Evolutionary conservation across 257 asterid genomes (phyloP).

Genomic region (Scutellaria minor): DNA sequence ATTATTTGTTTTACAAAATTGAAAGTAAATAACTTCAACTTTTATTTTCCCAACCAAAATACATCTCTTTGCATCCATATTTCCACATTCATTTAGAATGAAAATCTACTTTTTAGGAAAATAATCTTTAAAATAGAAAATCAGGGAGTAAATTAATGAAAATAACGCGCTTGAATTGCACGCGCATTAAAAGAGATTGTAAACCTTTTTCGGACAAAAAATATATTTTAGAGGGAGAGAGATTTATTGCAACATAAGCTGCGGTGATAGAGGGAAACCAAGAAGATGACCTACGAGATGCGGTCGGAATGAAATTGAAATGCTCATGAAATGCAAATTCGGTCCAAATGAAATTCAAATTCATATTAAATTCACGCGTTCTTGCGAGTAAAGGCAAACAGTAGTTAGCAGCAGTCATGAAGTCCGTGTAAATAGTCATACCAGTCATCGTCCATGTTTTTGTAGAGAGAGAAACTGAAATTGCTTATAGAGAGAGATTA

Average conservation of each 20-base stretch:
- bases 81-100: neutral
- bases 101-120: neutral
- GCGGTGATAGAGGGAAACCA: slow-evolving; percentile 70
- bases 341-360: slow-evolving; percentile 57
- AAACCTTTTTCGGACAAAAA: slow-evolving; percentile 25
- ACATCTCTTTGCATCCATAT: neutral
- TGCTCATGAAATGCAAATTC: slow-evolving; percentile 50
- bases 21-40: too few relatives aligned
- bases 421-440: slow-evolving; percentile 63
- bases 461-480: slow-evolving; percentile 35
- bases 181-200: slow-evolving; percentile 31
- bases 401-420: slow-evolving; percentile 47
- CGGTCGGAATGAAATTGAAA: slow-evolving; percentile 92
- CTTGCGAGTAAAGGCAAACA: slow-evolving; percentile 42
- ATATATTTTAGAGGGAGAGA: slow-evolving; percentile 35
- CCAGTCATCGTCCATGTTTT: slow-evolving; percentile 39
- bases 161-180: slow-evolving; percentile 23
- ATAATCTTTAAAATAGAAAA: neutral
- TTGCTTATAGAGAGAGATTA: slow-evolving; percentile 16
- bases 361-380: slow-evolving; percentile 70
- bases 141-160: neutral
- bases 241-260: slow-evolving; percentile 58
- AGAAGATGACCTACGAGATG: slow-evolving; percentile 42
- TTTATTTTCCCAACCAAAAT: neutral
- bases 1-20: too few relatives aligned